These are phyloP conservation scores for Amaranthus palmeri DNA, from an alignment of 148 eudicot genomes.

Conservation along the genomic window DNA sequence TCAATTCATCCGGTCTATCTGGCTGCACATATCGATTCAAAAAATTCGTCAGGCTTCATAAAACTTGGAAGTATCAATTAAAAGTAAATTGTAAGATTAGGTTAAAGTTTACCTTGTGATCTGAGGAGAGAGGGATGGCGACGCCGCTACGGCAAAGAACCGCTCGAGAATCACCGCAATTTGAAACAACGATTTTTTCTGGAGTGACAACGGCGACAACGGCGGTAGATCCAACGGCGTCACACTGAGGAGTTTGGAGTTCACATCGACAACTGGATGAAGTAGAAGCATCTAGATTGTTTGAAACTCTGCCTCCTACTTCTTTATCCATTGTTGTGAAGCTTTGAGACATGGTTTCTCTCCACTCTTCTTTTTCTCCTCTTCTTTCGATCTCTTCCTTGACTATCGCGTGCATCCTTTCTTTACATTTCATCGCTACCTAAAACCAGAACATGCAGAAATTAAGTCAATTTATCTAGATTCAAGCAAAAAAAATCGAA, in stretches of 20 bases:
- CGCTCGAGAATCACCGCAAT: conserved; percentile 84
- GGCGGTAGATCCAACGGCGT: conserved; percentile 86
- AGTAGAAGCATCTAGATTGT: not conserved
- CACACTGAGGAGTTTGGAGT: conserved; percentile 51
- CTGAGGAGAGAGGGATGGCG: conserved; percentile 58
- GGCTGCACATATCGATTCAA: conserved; percentile 40
- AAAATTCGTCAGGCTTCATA: not conserved
- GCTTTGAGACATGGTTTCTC: conserved; percentile 34
- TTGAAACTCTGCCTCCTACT: conserved; percentile 25
- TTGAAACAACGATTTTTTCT: conserved; percentile 58
- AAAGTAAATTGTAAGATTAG: not conserved
- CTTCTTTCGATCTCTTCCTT: conserved; percentile 40
- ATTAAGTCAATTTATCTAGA: no score
- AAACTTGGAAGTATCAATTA: not conserved
- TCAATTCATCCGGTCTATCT: conserved; percentile 69
- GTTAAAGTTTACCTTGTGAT: conserved; percentile 51
- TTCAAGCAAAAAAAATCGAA: not conserved
- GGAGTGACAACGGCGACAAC: conserved; percentile 64
- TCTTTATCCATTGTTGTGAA: conserved; percentile 52
- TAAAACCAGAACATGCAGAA: conserved; percentile 12
- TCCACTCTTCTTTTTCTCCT: conserved; percentile 36
- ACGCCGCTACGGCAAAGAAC: conserved; percentile 60
- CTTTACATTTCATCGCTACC: conserved; percentile 67
- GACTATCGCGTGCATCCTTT: conserved; percentile 48
- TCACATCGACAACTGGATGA: conserved; percentile 45